Evolutionary conservation across 2,329 filamentous ascomycete genomes (phyloP), one percentile per base, ranked within the genome.

Genomic region (Hypoxylon sp.): DNA sequence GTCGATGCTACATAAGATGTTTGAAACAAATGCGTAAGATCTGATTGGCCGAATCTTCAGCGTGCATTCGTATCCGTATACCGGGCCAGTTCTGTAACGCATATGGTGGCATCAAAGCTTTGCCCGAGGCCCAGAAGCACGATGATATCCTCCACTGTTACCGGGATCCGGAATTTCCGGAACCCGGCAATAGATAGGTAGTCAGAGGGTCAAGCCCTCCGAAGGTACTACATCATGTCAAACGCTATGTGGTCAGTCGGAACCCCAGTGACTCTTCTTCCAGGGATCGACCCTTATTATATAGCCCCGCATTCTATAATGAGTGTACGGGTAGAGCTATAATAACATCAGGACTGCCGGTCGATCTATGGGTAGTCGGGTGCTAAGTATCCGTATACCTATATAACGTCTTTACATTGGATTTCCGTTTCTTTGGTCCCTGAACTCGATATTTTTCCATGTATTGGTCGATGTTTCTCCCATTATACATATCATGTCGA

Each of bases 1-100:
- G 8, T 12, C 26, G 12, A 30, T 26, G 34, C 12, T 25, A 16
- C 3, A 7, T 32, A 32, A 15, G 37, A 42, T 20, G 25, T 20
- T 16, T 30, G 19, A 30, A 35, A 34, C 30, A 45, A 45, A 38
- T 36, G 36, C n/a, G 9, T 21, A 37, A 15, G 16, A 34, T 48
- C 21, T 51, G 35, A 55, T 55, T 51, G 50, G 55, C 27, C 21
- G 27, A 11, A 17, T 13, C 17, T 20, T 34, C 25, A 20, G 16
- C 19, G 30, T 17, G 29, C 19, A 13, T 51, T 51, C 42, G 42
- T 51, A 55, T 45, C 34, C 50, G 54, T 47, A 57, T 51, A 50
- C 11, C n/a, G n/a, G n/a, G n/a, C n/a, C 44, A 57, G 21, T 23
- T 9, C 21, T 25, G 21, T 25, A 25, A 6, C 9, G 6, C 9